phyloP scores from a whole-genome alignment of 176 grass and related monocot species.

The Oryza punctata region DNA sequence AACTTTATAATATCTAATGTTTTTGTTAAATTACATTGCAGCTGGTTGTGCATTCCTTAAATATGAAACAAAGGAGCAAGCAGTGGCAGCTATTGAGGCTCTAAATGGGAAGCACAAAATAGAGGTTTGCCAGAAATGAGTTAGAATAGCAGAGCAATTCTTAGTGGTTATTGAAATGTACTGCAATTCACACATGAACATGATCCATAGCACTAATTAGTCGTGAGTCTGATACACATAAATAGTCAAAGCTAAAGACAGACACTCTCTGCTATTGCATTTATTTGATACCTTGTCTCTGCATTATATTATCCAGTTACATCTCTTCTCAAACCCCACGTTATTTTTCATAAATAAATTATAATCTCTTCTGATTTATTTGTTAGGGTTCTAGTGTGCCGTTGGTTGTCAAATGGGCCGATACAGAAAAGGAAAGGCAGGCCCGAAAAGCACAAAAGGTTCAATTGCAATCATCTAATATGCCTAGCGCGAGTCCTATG shows the following conservation, averaged over 20 bases:
- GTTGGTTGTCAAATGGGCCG: conserved; percentile 99
- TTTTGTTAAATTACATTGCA: conserved; percentile 44
- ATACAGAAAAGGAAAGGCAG: conserved; percentile 99
- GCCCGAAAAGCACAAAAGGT: conserved; percentile 90
- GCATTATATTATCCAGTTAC: neutral
- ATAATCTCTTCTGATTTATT: conserved; percentile 21
- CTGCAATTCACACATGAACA: neutral
- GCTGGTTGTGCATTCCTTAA: conserved; percentile 97
- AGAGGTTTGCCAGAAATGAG: conserved; percentile 46
- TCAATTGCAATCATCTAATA: conserved; percentile 69
- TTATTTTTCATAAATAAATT: neutral
- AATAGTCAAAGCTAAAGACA: neutral
- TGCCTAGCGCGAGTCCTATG: conserved; percentile 61
- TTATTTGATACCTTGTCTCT: conserved; percentile 25
- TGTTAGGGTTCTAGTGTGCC: conserved; percentile 92
- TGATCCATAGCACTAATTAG: neutral
- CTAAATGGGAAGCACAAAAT: conserved; percentile 63
- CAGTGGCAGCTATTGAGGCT: conserved; percentile 85
- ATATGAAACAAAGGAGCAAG: conserved; percentile 96
- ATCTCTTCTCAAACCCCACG: conserved; percentile 5
- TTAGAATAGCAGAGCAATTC: conserved; percentile 1
- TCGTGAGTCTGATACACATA: neutral
- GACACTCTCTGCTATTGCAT: neutral
- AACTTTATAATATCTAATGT: conserved; percentile 13
- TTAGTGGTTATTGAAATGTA: neutral